Base-by-base conservation (phyloP, 202 grass and related monocot species). In the Tripidium arundinaceum region DNA sequence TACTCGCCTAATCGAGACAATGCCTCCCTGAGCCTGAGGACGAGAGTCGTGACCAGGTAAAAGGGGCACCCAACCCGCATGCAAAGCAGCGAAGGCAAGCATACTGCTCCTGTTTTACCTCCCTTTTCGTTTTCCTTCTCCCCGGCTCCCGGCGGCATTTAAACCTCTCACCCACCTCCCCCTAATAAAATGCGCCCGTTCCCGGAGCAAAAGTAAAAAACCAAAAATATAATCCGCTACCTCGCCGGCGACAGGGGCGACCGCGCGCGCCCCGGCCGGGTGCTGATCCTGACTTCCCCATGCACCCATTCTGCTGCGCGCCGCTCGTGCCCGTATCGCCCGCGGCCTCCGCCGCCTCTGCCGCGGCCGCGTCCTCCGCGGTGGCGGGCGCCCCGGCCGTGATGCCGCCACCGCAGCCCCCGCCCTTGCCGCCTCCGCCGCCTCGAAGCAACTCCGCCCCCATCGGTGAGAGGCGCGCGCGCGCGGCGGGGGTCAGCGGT, bases 261-360 rank as follows among this genome's bases (percentile, higher is more conserved):
- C 70, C 62, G 82, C 72, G 77, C 79, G 83, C 66, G 59, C 46
- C 87, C 21, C 33, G 38, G 46, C 79, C 72, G 42, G 38, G 33
- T 29, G 54, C 33, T 43, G 41, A 89, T 86, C 75, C 82, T 37
- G 7, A n/a, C 60, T 26, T 55, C 54, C 54, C 37, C 76, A 98
- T 98, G 96, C 86, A 98, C 85, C 88, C 96, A 70, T 98, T 98
- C 82, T 98, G 95, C 88, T 98, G 95, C 82, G 81, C 83, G 70
- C 81, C 95, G 21, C 81, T 90, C 19, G 84, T 93, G 62, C 84
- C 92, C 8, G 90, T 98, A 14, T 94, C 92, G 47, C 94, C 94
- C 24, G 89, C 83, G 67, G 84, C 90, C 58, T 34, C 79, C 5
- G 27, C 83, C 31, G 69, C 84, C 21, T 58, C 77, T 8, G 59